Conservation (phyloP, 2,329 filamentous ascomycete species). For the Ophiocordyceps camponoti-saundersi region DNA sequence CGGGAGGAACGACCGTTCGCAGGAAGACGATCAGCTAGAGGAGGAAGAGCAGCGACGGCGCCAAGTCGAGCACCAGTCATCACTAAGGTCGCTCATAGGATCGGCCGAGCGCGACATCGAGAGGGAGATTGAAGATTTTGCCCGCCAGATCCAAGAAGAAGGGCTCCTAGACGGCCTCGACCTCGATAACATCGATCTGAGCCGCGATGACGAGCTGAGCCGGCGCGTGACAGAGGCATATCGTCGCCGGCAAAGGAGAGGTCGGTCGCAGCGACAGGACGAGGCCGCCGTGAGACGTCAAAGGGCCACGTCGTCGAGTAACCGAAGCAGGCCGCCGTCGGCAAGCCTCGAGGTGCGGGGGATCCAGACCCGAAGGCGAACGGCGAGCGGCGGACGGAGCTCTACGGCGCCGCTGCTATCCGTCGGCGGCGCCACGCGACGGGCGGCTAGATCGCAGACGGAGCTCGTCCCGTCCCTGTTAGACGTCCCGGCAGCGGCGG, state of each 20-base stretch:
- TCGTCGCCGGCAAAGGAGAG: conserved; percentile 52
- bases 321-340: conserved; percentile 32
- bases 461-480: conserved; percentile 33
- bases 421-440: conserved; percentile 24
- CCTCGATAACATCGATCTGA: conserved; percentile 68
- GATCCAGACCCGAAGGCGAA: conserved; percentile 24
- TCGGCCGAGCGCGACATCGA: conserved; percentile 64
- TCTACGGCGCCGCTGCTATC: conserved; percentile 29
- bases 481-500: conserved; percentile 16
- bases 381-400: conserved; percentile 37
- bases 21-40: conserved; percentile 15
- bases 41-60: conserved; percentile 27
- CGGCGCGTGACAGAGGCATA: conserved; percentile 84
- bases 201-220: conserved; percentile 76
- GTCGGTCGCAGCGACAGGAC: conserved; percentile 32
- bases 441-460: conserved; percentile 45
- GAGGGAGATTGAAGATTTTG: conserved; percentile 77
- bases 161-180: conserved; percentile 79
- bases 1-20: conserved; percentile 17
- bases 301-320: conserved; percentile 28
- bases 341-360: conserved; percentile 16
- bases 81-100: conserved; percentile 69
- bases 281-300: conserved; percentile 13
- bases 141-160: conserved; percentile 76
- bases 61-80: conserved; percentile 77